Conservation (phyloP, 2,329 filamentous ascomycete genomes). For the Fonsecaea nubica region DNA sequence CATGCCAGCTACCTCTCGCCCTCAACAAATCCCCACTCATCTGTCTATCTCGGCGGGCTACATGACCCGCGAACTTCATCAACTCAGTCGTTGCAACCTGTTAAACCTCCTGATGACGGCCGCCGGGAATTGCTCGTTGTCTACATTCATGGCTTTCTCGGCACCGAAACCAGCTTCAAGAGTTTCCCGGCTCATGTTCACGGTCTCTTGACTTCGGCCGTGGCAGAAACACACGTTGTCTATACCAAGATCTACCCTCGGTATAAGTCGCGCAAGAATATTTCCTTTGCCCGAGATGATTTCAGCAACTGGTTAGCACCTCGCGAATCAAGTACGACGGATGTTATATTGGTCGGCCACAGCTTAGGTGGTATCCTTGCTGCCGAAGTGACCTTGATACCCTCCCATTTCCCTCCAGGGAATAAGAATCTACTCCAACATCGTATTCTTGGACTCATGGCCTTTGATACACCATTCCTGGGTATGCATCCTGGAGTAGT, state of each 20-base stretch:
- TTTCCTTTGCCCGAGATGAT: slow-evolving; percentile 74
- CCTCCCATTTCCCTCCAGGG: slow-evolving; percentile 36
- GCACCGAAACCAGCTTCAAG: slow-evolving; percentile 83
- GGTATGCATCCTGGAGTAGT: slow-evolving; percentile 90
- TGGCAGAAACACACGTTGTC: slow-evolving; percentile 76
- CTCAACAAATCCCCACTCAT: background rate
- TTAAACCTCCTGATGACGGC: slow-evolving; percentile 40
- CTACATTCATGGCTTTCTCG: slow-evolving; percentile 91
- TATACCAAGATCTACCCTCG: slow-evolving; percentile 72
- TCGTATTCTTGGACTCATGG: slow-evolving; percentile 78
- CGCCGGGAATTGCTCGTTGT: slow-evolving; percentile 71
- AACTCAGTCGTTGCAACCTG: slow-evolving; percentile 44
- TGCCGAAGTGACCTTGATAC: slow-evolving; percentile 76
- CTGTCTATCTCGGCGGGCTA: slow-evolving; percentile 37
- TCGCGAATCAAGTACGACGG: slow-evolving; percentile 74
- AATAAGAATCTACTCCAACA: slow-evolving; percentile 64
- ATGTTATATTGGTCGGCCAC: slow-evolving; percentile 83
- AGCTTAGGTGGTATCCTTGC: slow-evolving; percentile 87
- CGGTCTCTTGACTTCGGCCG: slow-evolving; percentile 68
- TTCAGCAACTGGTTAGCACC: slow-evolving; percentile 82
- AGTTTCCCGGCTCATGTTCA: slow-evolving; percentile 90
- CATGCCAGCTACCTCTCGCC: background rate
- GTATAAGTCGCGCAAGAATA: slow-evolving; percentile 53
- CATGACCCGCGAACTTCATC: slow-evolving; percentile 41
- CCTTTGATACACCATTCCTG: slow-evolving; percentile 84